phyloP scores from a whole-genome alignment of 1,139 yeast species.

The Arxiozyma telluris region DNA sequence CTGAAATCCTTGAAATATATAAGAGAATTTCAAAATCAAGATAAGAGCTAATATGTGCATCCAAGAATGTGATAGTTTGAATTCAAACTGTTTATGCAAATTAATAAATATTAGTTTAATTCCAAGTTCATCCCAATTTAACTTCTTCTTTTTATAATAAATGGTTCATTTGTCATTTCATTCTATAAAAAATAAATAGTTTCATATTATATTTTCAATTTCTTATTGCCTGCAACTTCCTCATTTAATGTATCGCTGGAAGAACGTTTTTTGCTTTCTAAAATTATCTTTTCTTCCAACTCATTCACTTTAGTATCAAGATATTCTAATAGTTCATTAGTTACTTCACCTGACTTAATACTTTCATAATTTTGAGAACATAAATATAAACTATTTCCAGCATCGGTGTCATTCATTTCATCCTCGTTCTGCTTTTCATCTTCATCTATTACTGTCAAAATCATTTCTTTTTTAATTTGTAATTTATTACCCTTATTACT shows the following conservation, averaged over 20 bases:
- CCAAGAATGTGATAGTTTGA: too few species aligned
- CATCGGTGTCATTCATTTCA: background rate
- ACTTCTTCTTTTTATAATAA: background rate
- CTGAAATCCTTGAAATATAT: background rate
- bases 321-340: slow-evolving; percentile 25
- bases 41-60: background rate
- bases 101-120: too few species aligned
- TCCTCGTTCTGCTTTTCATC: slow-evolving; percentile 4
- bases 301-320: slow-evolving; percentile 23
- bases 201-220: background rate
- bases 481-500: slow-evolving; percentile 30
- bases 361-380: slow-evolving; percentile 20
- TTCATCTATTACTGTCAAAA: slow-evolving; percentile 22
- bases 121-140: background rate
- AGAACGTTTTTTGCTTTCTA: slow-evolving; percentile 16
- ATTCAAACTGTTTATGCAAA: background rate
- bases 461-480: slow-evolving; percentile 19
- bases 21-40: background rate
- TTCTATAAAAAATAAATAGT: background rate
- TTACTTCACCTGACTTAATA: slow-evolving; percentile 25
- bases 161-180: background rate
- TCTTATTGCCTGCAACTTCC: background rate
- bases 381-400: background rate
- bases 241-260: background rate
- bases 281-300: slow-evolving; percentile 16